These are phyloP conservation scores for Didymella lethalis DNA, from an alignment of 2,329 filamentous ascomycete species.

Conservation along the genomic window DNA sequence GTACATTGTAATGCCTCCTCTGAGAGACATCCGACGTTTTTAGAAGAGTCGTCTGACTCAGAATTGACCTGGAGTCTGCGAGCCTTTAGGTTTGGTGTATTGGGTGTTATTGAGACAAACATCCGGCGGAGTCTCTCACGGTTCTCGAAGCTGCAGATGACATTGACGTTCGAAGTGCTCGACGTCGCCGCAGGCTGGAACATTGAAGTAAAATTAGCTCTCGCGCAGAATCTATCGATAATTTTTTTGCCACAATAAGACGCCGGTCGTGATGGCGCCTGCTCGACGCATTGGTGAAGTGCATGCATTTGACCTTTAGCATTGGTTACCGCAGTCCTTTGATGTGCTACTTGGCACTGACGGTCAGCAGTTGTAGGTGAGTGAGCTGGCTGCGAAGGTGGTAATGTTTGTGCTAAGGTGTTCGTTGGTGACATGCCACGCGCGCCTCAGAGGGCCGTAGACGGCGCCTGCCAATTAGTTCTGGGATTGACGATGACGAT, in stretches of 20 bases:
- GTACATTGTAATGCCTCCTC: neutral
- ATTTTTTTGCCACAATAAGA: neutral
- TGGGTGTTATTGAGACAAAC: neutral
- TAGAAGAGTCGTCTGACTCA: too few relatives aligned
- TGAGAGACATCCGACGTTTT: neutral
- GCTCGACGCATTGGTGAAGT: neutral
- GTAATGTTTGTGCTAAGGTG: neutral
- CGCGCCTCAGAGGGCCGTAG: neutral
- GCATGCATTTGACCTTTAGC: neutral
- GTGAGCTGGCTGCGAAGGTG: neutral
- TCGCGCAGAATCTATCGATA: neutral
- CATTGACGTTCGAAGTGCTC: slow-evolving; percentile 33
- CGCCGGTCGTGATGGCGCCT: neutral
- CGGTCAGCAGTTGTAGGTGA: neutral
- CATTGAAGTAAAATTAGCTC: slow-evolving; percentile 1
- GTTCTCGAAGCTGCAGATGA: neutral
- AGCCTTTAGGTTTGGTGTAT: neutral
- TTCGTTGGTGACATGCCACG: neutral
- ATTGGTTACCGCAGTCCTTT: neutral
- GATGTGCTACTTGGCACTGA: neutral
- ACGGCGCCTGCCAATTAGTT: neutral
- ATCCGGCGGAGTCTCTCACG: slow-evolving; percentile 3
- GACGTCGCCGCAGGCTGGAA: slow-evolving; percentile 13
- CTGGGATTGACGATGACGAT: neutral
- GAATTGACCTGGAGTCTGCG: neutral